These are phyloP conservation scores for Melampsora americana DNA, from an alignment of 1,284 basidiomycete genomes.

Conservation along the genomic window DNA sequence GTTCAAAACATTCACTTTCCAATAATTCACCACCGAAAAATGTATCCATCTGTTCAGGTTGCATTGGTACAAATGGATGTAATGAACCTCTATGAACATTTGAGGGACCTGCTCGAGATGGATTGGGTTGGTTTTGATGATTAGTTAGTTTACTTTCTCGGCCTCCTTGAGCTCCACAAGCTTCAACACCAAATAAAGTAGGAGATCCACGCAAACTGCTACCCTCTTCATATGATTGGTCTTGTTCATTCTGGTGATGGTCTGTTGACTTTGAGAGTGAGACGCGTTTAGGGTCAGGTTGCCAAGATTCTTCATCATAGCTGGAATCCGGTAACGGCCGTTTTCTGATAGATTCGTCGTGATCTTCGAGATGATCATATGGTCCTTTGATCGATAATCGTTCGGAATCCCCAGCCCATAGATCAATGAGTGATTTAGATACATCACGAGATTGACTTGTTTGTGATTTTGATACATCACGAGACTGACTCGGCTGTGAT, in stretches of 20 bases:
- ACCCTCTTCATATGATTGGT: not conserved
- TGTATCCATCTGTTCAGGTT: constrained; percentile 34
- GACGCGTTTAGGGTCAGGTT: not conserved
- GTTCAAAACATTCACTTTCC: constrained; percentile 40
- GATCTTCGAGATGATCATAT: not conserved
- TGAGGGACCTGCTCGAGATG: not conserved
- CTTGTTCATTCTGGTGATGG: not conserved
- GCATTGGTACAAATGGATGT: constrained; percentile 25
- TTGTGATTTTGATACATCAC: too few species aligned
- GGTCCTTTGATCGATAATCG: not conserved
- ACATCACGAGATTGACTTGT: constrained; percentile 3
- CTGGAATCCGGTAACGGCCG: not conserved
- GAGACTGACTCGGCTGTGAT: too few species aligned
- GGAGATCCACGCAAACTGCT: constrained; percentile 23
- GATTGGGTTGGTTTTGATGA: not conserved
- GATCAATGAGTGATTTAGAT: constrained; percentile 30
- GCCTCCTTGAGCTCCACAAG: not conserved
- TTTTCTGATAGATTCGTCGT: not conserved
- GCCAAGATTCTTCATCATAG: not conserved
- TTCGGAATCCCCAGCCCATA: constrained; percentile 5
- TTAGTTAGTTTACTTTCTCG: not conserved
- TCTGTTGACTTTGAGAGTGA: not conserved
- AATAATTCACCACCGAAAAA: constrained; percentile 34
- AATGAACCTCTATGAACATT: not conserved
- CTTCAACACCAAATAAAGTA: constrained; percentile 31